A percentile compares a stretch with the other conserved stretches of the same genome.
phyloP scores from a whole-genome alignment of 805 yeast species.

The Scheffersomyces ergatensis region DNA sequence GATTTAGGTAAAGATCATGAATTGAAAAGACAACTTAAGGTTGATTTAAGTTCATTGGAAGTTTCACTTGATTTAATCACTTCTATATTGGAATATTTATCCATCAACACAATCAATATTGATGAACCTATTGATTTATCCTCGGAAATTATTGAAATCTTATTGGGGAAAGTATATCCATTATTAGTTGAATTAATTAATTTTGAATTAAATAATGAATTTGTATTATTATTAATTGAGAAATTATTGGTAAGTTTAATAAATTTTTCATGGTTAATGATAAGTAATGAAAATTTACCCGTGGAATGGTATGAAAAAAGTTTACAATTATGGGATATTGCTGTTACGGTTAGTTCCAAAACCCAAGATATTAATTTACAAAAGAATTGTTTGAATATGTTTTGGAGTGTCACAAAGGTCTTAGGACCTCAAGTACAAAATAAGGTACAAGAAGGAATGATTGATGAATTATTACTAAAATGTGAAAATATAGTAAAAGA shows the following conservation, averaged over 20 bases:
- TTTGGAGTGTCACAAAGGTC: slow-evolving; percentile 38
- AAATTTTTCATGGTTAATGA: slow-evolving; percentile 63
- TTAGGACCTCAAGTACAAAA: slow-evolving; percentile 31
- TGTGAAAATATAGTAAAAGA: background rate
- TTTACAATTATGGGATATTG: slow-evolving; percentile 28
- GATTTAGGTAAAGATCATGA: slow-evolving; percentile 9
- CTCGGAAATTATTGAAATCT: slow-evolving; percentile 13
- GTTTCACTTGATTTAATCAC: slow-evolving; percentile 73
- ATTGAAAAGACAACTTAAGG: slow-evolving; percentile 40
- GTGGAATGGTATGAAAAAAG: slow-evolving; percentile 36
- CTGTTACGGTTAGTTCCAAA: slow-evolving; percentile 9
- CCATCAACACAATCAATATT: slow-evolving; percentile 25
- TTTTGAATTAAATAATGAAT: slow-evolving; percentile 28
- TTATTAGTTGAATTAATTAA: slow-evolving; percentile 37
- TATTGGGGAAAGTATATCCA: slow-evolving; percentile 20
- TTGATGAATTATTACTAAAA: slow-evolving; percentile 20
- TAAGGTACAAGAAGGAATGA: slow-evolving; percentile 22
- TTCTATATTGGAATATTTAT: slow-evolving; percentile 61
- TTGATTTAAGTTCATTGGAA: slow-evolving; percentile 63
- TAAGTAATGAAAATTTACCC: slow-evolving; percentile 28
- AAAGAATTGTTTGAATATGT: slow-evolving; percentile 30
- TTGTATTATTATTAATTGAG: slow-evolving; percentile 39
- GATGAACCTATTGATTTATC: slow-evolving; percentile 19
- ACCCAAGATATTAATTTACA: slow-evolving; percentile 20
- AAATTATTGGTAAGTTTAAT: slow-evolving; percentile 67